Evolutionary conservation across 495 filamentous ascomycete genomes (phyloP).

Genomic region (Hypoxylon cercidicola): DNA sequence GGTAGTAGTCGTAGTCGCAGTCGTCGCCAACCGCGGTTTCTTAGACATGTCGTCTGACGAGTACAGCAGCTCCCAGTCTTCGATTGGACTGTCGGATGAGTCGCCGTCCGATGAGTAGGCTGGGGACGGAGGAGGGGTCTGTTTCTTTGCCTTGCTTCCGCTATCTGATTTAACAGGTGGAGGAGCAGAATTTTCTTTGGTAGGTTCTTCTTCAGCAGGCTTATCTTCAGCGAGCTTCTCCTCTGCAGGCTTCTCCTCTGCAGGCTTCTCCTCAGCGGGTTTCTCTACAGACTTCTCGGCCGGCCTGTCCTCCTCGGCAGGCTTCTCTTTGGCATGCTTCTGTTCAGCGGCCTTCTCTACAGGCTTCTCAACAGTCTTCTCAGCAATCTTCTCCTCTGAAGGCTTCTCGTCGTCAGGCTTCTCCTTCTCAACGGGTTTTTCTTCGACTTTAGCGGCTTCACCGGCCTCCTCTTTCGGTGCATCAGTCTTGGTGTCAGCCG

Average conservation of each 20-base stretch:
- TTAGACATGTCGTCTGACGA: constrained; percentile 61
- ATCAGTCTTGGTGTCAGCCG: constrained; percentile 26
- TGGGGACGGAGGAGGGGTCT: constrained; percentile 5
- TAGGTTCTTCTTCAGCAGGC: constrained; percentile 3
- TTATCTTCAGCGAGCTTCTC: constrained; percentile 20
- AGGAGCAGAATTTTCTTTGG: constrained; percentile 36
- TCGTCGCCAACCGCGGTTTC: constrained; percentile 53
- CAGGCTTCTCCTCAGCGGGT: constrained; percentile 6
- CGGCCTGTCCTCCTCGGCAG: constrained; percentile 18
- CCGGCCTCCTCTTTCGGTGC: constrained; percentile 24
- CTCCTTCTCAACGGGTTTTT: constrained; percentile 18
- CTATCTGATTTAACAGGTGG: constrained; percentile 32
- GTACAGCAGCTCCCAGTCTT: constrained; percentile 63
- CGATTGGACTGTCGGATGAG: constrained; percentile 58
- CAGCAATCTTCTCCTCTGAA: constrained; percentile 14
- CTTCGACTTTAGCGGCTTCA: constrained; percentile 15
- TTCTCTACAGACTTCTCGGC: constrained; percentile 24
- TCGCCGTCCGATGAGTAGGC: constrained; percentile 54
- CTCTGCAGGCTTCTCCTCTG: constrained; percentile 25
- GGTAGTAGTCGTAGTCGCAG: constrained; percentile 40
- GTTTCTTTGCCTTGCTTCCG: not conserved
- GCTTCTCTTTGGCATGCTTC: constrained; percentile 28
- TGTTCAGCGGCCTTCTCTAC: constrained; percentile 4
- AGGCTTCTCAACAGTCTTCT: constrained; percentile 27
- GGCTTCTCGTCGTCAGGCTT: constrained; percentile 14